Base-by-base conservation (phyloP, 768 basidiomycete species). In the Auricularia cornea region DNA sequence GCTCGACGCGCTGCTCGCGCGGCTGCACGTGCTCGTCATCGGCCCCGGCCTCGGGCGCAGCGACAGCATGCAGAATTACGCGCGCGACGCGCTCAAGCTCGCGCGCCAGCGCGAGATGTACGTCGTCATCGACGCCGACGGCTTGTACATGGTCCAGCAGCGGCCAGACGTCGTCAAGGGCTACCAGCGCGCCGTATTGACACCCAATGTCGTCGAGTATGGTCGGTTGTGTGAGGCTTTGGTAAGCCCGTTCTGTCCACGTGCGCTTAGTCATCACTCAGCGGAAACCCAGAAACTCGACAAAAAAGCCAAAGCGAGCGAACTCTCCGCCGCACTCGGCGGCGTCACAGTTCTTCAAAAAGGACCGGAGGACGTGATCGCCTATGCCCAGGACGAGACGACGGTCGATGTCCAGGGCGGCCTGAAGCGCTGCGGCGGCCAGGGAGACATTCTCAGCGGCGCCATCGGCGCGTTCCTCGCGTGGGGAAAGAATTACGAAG, bases 21-120 rank as follows among this genome's bases (percentile, higher is more conserved):
- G 97, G 8, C 82, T 99, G 5, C 97, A 99, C 74, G 92, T 90
- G 26, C 85, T 99, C 48, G 82, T 99, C 23, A 84, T 98, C 32
- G 97, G 97, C 0, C 97, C 97, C 0, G 97, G 97, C 5, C 83
- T 99, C 0, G 97, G 97, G 0, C 86, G 97, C 1, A 92, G 94
- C 69, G 74, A 81, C 3, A 90, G 92, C 76, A 99, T 98, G 94
- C 92, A 92, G 71, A 75, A 73, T 3, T 93, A 84, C 63, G 95
- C 94, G 1, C 83, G 83, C 63, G 73, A 86, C 30, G 93, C 95
- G 0, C 77, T 98, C 26, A 74, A 75, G 11, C 79, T 95, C 48
- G 96, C 96, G 3, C 81, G 78, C 66, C 74, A 82, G 68, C 80
- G 83, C 40, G 88, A 86, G 60, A 89, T 95, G 86, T 96, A 88